Evolutionary conservation across 306 rosid genomes (phyloP).

Genomic region (Corylus americana): DNA sequence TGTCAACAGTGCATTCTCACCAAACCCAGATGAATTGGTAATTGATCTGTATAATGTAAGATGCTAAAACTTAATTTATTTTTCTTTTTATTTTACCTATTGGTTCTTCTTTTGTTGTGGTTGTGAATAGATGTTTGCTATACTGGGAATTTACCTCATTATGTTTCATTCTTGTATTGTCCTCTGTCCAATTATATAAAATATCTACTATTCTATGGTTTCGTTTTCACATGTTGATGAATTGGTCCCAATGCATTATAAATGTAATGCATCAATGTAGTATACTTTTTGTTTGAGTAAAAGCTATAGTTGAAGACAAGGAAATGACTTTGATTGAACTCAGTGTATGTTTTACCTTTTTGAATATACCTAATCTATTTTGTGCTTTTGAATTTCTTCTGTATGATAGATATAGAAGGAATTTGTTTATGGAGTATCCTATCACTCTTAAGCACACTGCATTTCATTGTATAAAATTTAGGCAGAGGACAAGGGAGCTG

Average conservation of each 20-base stretch:
- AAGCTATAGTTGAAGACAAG: neutral
- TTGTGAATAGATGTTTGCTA: neutral
- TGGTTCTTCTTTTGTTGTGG: neutral
- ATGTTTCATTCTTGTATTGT: neutral
- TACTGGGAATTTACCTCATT: neutral
- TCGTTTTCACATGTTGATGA: neutral
- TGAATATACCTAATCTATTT: neutral
- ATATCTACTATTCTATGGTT: neutral
- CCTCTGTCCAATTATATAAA: neutral
- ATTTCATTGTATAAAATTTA: neutral
- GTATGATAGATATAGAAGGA: neutral
- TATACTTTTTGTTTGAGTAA: neutral
- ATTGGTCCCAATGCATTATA: neutral
- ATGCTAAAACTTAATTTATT: constrained; percentile 1
- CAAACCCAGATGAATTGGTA: constrained; percentile 88
- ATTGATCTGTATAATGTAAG: constrained; percentile 86
- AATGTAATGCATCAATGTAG: neutral
- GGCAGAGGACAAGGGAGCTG: neutral
- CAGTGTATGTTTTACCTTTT: neutral
- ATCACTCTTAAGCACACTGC: neutral
- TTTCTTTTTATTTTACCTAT: neutral
- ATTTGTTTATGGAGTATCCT: neutral
- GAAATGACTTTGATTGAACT: neutral
- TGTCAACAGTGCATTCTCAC: constrained; percentile 91
- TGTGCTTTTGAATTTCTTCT: neutral